A percentile compares a stretch with the other conserved stretches of the same genome.
Conservation (phyloP, 306 rosid species). For the Vigna nakashimae region DNA sequence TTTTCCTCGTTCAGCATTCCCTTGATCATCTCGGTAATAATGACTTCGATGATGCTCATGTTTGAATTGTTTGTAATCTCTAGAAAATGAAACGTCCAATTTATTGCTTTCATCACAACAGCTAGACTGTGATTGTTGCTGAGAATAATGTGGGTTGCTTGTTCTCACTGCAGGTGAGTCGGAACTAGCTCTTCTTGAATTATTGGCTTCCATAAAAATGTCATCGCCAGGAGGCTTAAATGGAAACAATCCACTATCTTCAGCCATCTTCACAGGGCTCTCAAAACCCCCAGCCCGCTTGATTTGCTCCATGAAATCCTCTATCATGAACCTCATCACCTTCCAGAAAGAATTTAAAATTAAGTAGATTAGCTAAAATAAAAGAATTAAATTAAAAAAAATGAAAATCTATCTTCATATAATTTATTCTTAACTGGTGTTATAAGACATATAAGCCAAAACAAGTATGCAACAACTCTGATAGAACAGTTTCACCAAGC, state of each 20-base stretch:
- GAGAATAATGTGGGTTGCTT: conserved; percentile 47
- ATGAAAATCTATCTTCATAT: not conserved
- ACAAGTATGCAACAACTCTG: not conserved
- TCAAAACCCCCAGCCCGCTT: conserved; percentile 75
- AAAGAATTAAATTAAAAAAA: conserved; percentile 8
- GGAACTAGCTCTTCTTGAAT: conserved; percentile 43
- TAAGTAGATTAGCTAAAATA: conserved; percentile 5
- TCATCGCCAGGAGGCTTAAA: conserved; percentile 48
- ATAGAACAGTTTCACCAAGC: conserved; percentile 5
- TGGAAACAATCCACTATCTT: conserved; percentile 48
- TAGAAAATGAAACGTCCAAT: conserved; percentile 43
- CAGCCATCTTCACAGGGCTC: conserved; percentile 61
- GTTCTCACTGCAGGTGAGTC: conserved; percentile 46
- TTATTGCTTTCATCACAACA: conserved; percentile 40
- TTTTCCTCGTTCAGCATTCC: conserved; percentile 40
- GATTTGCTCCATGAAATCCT: conserved; percentile 86
- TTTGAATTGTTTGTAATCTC: conserved; percentile 49
- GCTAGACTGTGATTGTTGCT: conserved; percentile 48
- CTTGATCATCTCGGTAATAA: conserved; percentile 51
- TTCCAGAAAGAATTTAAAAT: conserved; percentile 44
- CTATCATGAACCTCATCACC: conserved; percentile 85
- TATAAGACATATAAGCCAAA: conserved; percentile 14
- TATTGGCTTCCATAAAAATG: conserved; percentile 44
- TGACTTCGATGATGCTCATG: conserved; percentile 44
- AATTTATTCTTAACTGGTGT: conserved; percentile 4